Base-by-base conservation (phyloP, 176 grass and related monocot genomes). In the Eragrostis curvula region DNA sequence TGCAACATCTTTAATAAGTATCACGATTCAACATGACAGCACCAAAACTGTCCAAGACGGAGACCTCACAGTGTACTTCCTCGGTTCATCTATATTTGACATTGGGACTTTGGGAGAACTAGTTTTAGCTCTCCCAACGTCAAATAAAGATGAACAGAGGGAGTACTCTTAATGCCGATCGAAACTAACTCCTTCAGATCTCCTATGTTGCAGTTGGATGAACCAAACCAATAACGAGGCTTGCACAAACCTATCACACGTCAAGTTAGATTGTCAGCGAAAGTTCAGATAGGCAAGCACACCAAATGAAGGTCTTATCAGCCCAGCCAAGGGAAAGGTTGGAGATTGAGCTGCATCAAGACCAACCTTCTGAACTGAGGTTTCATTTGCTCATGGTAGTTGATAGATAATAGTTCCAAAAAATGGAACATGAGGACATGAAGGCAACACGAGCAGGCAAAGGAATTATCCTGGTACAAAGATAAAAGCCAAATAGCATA, bases 351-450 rank as follows among this genome's bases (percentile, higher is more conserved):
- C 72, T 75, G 75, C 43, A 59, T 40, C 41, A 83, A 74, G 32
- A 72, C 74, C 51, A 81, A 88, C 88, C 81, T 94, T 83, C 73
- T 69, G 40, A 79, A 58, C 36, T 60, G 24, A 78, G 56, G 53
- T 53, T 81, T 93, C 73, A 90, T 83, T 93, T 93, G 90, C 85
- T 99, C 89, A 99, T 88, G 28, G 96, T 84, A 80, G 91, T 88
- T 6, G 96, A 99, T 42, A 99, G 81, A 69, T 99, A 96, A 32
- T 90, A 92, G 87, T 99, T 99, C 91, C 96, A 99, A 48, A 99
- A 96, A 58, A 96, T 92, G 57, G 96, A 96, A 85, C 96, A 96
- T 40, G 91, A 84, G 15, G 96, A 99, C 93, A 99, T 99, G 64
- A 99, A 99, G 73, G 85, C 96, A 57, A 99, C 96, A 83, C 96